Evolutionary conservation across 495 filamentous ascomycete genomes (phyloP), one percentile per base, ranked within the genome.

Genomic region (Hypoxylon perforatum): DNA sequence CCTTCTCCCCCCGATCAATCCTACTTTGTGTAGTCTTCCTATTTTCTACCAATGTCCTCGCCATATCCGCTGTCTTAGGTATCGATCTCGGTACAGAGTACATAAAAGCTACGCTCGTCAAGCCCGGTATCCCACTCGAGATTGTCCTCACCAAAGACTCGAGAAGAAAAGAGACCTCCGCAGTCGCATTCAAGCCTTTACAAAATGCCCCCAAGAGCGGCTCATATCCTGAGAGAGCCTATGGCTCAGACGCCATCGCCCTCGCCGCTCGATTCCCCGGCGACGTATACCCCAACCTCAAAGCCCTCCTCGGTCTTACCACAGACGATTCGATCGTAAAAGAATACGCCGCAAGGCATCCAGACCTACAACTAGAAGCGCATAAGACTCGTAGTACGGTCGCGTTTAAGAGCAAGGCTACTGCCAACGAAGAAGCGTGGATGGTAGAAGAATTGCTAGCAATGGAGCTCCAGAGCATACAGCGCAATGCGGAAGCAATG

Each of bases 101-200:
- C 78, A 89, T 99, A 75, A 99, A 98, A 84, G 94, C 94, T 14
- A 88, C 92, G 2, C 87, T 98, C 25, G 94, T 99, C 61, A 99
- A 99, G 77, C 96, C 96, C 2, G 95, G 95, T 62, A 96, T 97
- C 58, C 96, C 96, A 10, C 92, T 98, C 76, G 96, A 98, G 73
- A 98, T 99, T 66, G 93, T 99, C 74, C 85, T 97, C 55, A 97
- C 92, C n/a, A 98, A 97, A 76, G 95, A 99, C 77, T 97, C 95
- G 35, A 91, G 96, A 76, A 90, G 95, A 69, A 99, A 99, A 81
- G 96, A 99, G 75, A 84, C 82, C 18, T 91, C 94, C 3, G 94
- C 93, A 44, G 88, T 98, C 69, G 91, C 92, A 30, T 98, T 99
- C 84, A 99, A 98, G 76, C 92, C 93, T 41, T 80, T 85, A 17